Base-by-base conservation (phyloP, 2,329 filamentous ascomycete genomes). In the Penicillium thymicola region DNA sequence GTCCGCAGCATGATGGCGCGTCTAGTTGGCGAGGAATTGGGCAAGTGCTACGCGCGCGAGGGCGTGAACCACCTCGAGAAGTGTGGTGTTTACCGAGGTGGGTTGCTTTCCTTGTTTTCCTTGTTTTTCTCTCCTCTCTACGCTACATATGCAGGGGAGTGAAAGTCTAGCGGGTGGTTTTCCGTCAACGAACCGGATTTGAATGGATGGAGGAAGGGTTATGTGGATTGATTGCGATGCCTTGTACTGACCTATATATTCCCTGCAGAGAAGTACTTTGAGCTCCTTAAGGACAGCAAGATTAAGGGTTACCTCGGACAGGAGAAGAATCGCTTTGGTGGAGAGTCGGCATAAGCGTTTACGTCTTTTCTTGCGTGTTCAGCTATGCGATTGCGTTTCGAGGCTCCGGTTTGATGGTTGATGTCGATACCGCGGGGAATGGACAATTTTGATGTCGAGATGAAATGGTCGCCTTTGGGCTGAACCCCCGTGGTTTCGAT, bases 1-100 rank as follows among this genome's bases (percentile, higher is more conserved):
- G 84, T 88, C 54, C 82, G 81, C 75, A 82, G 80, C 70, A 88
- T 88, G 85, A 88, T 88, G 85, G 82, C 84, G 54, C 76, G 85
- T 60, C 73, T 88, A 57, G 84, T 88, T 48, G 75, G 84, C 43
- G 83, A 88, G 71, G 85, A 88, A 76, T 78, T 88, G 80, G 82
- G 82, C 64, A 87, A 86, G 76, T 88, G 85, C 75, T 88, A 88
- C 75, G 76, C 78, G 63, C 76, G 80, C 57, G 84, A 88, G 75
- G 85, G 85, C 9, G 83, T 86, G 52, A 87, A 87, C 69, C 85
- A 88, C 72, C 72, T 88, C 66, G 84, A 87, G 79, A 87, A 87
- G 75, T 88, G 85, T 70, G 85, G 83, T 64, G 78, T 80, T 69
- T 74, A 87, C 75, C 80, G 85, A 82, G 85, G 85, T 87, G 72